phyloP scores from a whole-genome alignment of 495 filamentous ascomycete species.

The Aspergillus diversus region DNA sequence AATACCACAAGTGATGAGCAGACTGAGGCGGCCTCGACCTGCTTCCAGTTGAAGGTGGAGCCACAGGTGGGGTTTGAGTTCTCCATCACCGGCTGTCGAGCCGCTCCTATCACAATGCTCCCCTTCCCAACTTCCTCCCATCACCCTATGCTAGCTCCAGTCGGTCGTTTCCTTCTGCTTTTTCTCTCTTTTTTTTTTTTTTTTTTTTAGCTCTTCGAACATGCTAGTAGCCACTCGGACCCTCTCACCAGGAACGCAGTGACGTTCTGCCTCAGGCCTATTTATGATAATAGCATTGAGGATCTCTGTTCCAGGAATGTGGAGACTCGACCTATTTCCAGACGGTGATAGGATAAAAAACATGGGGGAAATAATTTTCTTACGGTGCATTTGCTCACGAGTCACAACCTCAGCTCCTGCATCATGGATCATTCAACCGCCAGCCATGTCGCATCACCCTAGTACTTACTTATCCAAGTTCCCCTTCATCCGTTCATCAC shows the following conservation, averaged over 20 bases:
- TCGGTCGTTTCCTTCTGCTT: no score
- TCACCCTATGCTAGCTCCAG: neutral
- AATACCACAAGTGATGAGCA: no score
- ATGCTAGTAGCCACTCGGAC: constrained; percentile 25
- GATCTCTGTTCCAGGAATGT: constrained; percentile 19
- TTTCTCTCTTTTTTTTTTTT: no score
- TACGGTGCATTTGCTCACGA: neutral
- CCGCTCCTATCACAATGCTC: constrained; percentile 21
- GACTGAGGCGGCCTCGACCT: no score
- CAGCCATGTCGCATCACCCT: neutral
- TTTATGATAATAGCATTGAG: neutral
- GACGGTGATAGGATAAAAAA: neutral
- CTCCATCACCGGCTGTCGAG: constrained; percentile 15
- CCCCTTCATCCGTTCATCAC: neutral
- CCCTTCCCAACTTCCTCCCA: constrained; percentile 1
- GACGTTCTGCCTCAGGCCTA: constrained; percentile 7
- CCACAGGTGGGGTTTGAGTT: constrained; percentile 6
- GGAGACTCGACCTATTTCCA: neutral
- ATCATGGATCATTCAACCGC: neutral
- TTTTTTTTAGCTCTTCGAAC: constrained; percentile 6
- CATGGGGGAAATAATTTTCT: neutral
- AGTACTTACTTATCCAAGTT: neutral
- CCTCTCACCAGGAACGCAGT: constrained; percentile 27
- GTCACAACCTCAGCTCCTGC: neutral
- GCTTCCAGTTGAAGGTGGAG: neutral